phyloP scores from a whole-genome alignment of 805 yeast genomes.

The Clavispora phyllophila region DNA sequence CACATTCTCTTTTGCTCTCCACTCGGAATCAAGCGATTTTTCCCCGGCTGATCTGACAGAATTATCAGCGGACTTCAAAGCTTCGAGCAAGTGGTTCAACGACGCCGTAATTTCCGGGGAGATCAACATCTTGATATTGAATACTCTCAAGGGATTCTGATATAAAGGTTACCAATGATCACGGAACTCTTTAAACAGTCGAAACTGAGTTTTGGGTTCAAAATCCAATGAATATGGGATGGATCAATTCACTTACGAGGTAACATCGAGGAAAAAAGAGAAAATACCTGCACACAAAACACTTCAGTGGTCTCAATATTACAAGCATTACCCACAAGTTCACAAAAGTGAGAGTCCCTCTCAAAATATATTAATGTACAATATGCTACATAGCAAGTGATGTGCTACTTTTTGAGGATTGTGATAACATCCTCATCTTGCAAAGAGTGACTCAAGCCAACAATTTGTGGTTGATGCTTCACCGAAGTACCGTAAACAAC shows the following conservation, averaged over 20 bases:
- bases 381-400: background rate
- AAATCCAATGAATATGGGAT: background rate
- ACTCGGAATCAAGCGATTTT: slow-evolving; percentile 60
- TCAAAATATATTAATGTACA: slow-evolving; percentile 1
- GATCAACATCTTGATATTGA: slow-evolving; percentile 1
- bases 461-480: slow-evolving; percentile 96
- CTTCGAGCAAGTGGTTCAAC: slow-evolving; percentile 23
- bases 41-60: slow-evolving; percentile 74
- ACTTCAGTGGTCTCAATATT: background rate
- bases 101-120: slow-evolving; percentile 7
- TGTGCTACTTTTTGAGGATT: slow-evolving; percentile 64
- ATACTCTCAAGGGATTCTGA: background rate
- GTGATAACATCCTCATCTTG: slow-evolving; percentile 98
- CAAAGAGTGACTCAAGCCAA: slow-evolving; percentile 77
- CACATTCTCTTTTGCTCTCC: slow-evolving; percentile 67
- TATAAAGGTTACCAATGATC: background rate
- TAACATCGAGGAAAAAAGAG: background rate
- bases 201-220: background rate
- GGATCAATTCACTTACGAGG: background rate
- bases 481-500: slow-evolving; percentile 91
- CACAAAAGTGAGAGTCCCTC: background rate
- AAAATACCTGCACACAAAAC: background rate
- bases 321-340: background rate
- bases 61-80: slow-evolving; percentile 78
- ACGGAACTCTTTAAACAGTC: background rate